These are phyloP conservation scores for Pleurotus giganteus DNA, from an alignment of 768 basidiomycete species.

Conservation along the genomic window DNA sequence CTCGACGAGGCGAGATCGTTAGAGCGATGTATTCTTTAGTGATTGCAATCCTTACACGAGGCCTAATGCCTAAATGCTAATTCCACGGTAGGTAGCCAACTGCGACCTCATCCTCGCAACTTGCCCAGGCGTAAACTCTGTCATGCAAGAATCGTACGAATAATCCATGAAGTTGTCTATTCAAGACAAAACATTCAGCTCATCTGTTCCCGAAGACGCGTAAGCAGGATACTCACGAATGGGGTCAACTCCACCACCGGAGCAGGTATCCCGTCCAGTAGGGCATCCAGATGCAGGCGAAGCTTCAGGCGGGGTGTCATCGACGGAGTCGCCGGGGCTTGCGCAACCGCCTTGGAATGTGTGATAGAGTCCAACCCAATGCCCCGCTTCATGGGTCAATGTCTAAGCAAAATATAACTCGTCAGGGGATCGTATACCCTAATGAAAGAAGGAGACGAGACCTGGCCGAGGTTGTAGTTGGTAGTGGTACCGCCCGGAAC, in stretches of 20 bases:
- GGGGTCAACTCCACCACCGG: constrained; percentile 39
- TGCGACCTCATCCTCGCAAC: constrained; percentile 36
- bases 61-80: neutral
- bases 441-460: constrained; percentile 17
- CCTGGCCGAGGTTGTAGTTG: constrained; percentile 42
- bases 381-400: constrained; percentile 56
- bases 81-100: constrained; percentile 41
- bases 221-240: constrained; percentile 31
- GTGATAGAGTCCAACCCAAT: constrained; percentile 60
- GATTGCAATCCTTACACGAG: neutral
- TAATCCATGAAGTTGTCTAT: constrained; percentile 8
- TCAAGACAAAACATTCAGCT: neutral
- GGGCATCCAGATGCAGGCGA: constrained; percentile 43
- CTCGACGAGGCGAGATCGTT: too few relatives aligned
- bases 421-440: constrained; percentile 17
- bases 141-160: constrained; percentile 47
- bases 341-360: constrained; percentile 54
- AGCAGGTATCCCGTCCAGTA: constrained; percentile 32
- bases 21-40: neutral
- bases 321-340: constrained; percentile 38
- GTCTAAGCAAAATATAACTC: constrained; percentile 28
- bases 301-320: constrained; percentile 46
- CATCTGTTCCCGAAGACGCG: neutral
- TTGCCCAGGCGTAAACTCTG: constrained; percentile 46
- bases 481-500: constrained; percentile 40